Evolutionary conservation across 768 basidiomycete species (phyloP).

Genomic region (Lactarius akahatsu): DNA sequence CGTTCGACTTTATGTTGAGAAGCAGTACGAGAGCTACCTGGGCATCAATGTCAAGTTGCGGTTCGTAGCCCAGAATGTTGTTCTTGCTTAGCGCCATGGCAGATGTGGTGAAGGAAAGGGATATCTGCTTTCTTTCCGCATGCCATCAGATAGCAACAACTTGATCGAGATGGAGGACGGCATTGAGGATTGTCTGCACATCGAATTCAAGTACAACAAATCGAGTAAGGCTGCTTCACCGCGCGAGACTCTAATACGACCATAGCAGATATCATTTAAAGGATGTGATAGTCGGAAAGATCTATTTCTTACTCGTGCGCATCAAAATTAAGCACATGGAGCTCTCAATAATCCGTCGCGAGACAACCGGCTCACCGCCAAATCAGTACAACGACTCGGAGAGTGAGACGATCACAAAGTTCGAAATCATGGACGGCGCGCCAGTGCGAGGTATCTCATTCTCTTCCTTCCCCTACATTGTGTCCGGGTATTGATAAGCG

Average conservation of each 20-base stretch:
- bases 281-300: constrained; percentile 99
- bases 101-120: constrained; percentile 89
- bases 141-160: constrained; percentile 95
- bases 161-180: constrained; percentile 99
- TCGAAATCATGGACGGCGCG: constrained; percentile 99
- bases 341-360: constrained; percentile 93
- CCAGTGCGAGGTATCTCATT: constrained; percentile 78
- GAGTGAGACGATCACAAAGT: constrained; percentile 98
- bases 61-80: constrained; percentile 44
- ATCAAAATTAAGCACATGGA: constrained; percentile 99
- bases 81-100: constrained; percentile 54
- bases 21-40: constrained; percentile 93
- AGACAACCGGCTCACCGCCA: constrained; percentile 96
- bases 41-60: constrained; percentile 98
- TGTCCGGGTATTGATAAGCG: background rate
- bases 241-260: background rate
- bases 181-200: constrained; percentile 97
- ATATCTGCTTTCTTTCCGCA: constrained; percentile 97
- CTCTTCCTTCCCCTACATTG: background rate
- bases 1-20: constrained; percentile 97
- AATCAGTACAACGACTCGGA: constrained; percentile 99
- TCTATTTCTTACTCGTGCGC: constrained; percentile 96
- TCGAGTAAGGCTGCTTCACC: constrained; percentile 57
- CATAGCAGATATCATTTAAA: constrained; percentile 87
- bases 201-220: constrained; percentile 99